These are phyloP conservation scores for Ophiostoma piceae DNA, from an alignment of 2,329 filamentous ascomycete species.

Conservation along the genomic window DNA sequence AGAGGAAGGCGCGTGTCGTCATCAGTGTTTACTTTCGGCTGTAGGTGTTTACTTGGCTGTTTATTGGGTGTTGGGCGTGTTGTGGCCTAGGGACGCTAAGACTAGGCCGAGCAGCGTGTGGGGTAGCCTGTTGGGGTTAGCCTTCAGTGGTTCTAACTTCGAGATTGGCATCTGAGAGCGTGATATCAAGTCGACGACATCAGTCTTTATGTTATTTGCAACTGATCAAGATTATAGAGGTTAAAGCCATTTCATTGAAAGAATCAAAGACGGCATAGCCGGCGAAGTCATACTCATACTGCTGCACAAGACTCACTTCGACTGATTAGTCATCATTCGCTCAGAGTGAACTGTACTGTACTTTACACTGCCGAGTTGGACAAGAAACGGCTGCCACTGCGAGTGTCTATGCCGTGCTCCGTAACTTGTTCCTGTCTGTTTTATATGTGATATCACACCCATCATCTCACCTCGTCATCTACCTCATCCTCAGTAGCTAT, in stretches of 20 bases:
- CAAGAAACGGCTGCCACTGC: neutral
- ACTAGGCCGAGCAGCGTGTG: neutral
- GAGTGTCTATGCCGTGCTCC: too few relatives aligned
- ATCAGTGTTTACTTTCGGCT: neutral
- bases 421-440: neutral
- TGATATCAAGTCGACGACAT: neutral
- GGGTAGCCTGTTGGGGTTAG: neutral
- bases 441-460: neutral
- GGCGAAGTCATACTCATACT: too few relatives aligned
- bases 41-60: neutral
- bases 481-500: too few relatives aligned
- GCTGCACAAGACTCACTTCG: neutral
- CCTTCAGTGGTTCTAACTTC: too few relatives aligned
- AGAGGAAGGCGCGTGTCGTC: slow-evolving; percentile 10
- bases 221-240: too few relatives aligned
- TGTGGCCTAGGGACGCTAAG: neutral
- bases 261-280: too few relatives aligned
- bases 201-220: too few relatives aligned
- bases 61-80: neutral
- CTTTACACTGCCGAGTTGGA: too few relatives aligned
- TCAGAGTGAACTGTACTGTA: neutral
- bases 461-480: neutral
- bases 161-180: too few relatives aligned
- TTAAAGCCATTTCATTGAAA: too few relatives aligned
- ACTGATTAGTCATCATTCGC: neutral